Conservation (phyloP, 129 eudicot genomes). For the Tagetes patula region DNA sequence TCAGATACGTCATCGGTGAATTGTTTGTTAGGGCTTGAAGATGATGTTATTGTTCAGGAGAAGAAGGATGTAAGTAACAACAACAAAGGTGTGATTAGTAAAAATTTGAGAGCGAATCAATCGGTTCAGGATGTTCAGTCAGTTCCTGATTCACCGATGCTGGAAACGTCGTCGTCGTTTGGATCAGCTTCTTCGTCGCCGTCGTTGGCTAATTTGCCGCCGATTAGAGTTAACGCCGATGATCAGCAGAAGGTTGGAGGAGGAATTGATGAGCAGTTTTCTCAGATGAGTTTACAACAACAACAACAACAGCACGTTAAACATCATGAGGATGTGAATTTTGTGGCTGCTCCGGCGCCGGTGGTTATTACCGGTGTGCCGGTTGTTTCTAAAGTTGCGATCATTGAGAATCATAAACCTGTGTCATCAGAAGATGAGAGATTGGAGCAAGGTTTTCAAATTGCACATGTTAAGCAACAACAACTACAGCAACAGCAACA, state of each 20-base stretch:
- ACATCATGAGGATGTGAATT: conserved; percentile 46
- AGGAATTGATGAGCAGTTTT: conserved; percentile 65
- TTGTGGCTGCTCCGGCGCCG: conserved; percentile 37
- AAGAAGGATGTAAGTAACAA: conserved; percentile 24
- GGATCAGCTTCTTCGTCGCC: conserved; percentile 71
- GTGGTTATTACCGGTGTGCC: conserved; percentile 30
- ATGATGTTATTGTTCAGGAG: conserved; percentile 27
- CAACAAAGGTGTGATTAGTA: conserved; percentile 20
- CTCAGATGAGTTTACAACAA: conserved; percentile 40
- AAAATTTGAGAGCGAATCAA: conserved; percentile 3
- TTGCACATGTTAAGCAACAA: conserved; percentile 15
- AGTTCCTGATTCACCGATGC: conserved; percentile 71
- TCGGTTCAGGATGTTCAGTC: conserved; percentile 56
- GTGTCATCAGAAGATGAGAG: conserved; percentile 24
- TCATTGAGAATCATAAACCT: conserved; percentile 33
- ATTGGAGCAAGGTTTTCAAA: conserved; percentile 20
- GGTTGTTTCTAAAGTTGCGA: conserved; percentile 22
- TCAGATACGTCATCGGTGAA: conserved; percentile 64
- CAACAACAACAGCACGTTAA: conserved; percentile 5
- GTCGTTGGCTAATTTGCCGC: conserved; percentile 63
- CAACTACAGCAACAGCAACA: conserved; percentile 42
- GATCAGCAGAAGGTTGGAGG: conserved; percentile 39
- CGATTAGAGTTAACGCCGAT: conserved; percentile 55
- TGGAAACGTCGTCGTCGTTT: conserved; percentile 69
- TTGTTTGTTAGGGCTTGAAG: conserved; percentile 60